Base-by-base conservation (phyloP, 305 asterid species). In the Stenogyne calaminthoides region DNA sequence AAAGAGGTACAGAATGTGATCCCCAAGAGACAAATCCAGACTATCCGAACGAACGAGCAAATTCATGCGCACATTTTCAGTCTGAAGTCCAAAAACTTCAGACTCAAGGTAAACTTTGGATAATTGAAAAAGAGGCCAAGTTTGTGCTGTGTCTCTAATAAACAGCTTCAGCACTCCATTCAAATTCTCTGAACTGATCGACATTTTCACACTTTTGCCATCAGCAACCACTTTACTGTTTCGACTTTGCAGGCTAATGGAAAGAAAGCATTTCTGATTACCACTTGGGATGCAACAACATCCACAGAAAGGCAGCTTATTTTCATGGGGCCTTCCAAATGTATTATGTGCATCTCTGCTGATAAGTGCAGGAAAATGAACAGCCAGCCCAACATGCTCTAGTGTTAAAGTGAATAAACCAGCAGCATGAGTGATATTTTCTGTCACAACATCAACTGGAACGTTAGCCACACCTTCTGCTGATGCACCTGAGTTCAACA, bases 101-200 rank as follows among this genome's bases (percentile, higher is more conserved):
- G 92, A 84, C 76, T 83, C 93, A 19, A 95, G 54, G 69, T 81
- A 82, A 83, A 90, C 76, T 80, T 88, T 91, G 73, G 89, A 84
- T 54, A 88, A 65, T 78, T 86, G 96, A 83, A 95, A 86, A 64
- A 90, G 83, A 54, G 97, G 92, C 94, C 91, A 90, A 2, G 87
- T 78, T 67, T 80, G 89, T 63, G 78, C 79, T 66, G 59, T 68
- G 46, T 76, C 85, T 44, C 82, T 90, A 9, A 67, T 76, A 52
- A 72, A 84, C 56, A 89, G 78, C 77, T 87, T 87, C 85, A 89
- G 72, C 46, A 75, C 71, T 65, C 94, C 96, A 71, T 75, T 87
- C 73, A 81, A 71, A 76, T 87, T 80, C 75, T 87, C 96, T 54
- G 80, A 81, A 77, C 76, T 79, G 74, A 84, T 73, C 36, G 82